Conservation (phyloP, 768 basidiomycete species). For the Russula sp. region DNA sequence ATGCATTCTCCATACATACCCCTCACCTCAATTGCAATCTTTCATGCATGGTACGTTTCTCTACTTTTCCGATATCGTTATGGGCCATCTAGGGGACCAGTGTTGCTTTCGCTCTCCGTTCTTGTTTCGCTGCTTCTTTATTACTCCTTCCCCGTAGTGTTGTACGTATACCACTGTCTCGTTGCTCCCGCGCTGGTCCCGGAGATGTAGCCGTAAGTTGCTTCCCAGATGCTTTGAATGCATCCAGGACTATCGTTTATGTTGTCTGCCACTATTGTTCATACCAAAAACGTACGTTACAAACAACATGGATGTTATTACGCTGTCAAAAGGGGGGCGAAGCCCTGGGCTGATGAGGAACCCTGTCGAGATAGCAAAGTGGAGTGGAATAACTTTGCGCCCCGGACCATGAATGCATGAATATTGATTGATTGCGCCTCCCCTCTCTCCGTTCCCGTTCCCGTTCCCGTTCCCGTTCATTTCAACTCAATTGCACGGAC, state of each 20-base stretch:
- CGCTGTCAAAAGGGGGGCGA: not conserved
- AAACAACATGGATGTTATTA: conserved; percentile 4
- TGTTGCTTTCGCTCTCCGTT: not conserved
- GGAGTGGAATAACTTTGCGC: not conserved
- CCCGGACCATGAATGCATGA: not conserved
- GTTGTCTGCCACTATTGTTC: conserved; percentile 6
- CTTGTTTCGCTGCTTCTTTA: not conserved
- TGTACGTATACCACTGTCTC: conserved; percentile 5
- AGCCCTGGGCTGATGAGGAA: not conserved
- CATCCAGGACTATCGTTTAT: not conserved
- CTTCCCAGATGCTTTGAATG: not conserved
- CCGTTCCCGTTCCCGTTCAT: not conserved
- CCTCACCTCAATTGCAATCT: not conserved
- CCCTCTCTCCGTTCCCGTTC: not conserved
- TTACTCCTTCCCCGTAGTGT: not conserved
- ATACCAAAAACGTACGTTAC: conserved; percentile 11
- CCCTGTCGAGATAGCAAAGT: not conserved
- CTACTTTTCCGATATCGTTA: conserved; percentile 9
- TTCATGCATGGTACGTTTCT: not conserved
- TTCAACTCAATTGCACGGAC: not conserved
- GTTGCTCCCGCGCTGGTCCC: conserved; percentile 17
- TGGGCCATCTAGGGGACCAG: conserved; percentile 20
- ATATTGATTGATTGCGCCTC: not conserved
- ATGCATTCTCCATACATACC: conserved; percentile 5
- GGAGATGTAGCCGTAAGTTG: conserved; percentile 17